Conservation (phyloP, 352 stramenopile genomes). For the Phytophthora lateralis region DNA sequence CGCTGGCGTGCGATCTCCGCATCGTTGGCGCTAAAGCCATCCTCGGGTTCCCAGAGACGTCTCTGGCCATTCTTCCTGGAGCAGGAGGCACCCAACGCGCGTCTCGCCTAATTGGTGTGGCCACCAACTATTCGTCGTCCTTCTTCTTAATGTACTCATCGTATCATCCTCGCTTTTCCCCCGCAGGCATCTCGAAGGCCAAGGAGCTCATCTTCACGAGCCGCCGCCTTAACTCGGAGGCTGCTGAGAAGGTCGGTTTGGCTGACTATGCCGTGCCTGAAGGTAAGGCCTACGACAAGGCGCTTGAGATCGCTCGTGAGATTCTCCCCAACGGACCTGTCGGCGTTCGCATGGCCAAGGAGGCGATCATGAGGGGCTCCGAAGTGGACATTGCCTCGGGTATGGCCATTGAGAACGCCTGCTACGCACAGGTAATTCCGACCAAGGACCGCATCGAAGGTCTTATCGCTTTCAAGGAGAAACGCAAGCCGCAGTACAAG, state of each 20-base stretch:
- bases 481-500: conserved; percentile 91
- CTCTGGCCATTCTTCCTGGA: conserved; percentile 92
- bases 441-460: conserved; percentile 94
- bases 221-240: conserved; percentile 72
- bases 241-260: conserved; percentile 86
- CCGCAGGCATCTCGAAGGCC: conserved; percentile 78
- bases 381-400: conserved; percentile 83
- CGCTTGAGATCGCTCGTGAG: conserved; percentile 84
- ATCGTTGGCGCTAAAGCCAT: conserved; percentile 88
- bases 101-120: conserved; percentile 86
- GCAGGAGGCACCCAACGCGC: conserved; percentile 93
- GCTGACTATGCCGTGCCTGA: conserved; percentile 88
- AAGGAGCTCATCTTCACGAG: conserved; percentile 96
- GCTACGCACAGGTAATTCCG: conserved; percentile 91
- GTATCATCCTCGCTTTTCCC: neutral
- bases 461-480: conserved; percentile 92
- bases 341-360: conserved; percentile 92
- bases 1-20: conserved; percentile 92
- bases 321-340: conserved; percentile 93
- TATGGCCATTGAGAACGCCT: conserved; percentile 92
- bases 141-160: neutral
- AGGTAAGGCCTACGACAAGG: conserved; percentile 69
- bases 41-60: conserved; percentile 92
- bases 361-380: conserved; percentile 86
- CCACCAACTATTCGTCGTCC: neutral